These are phyloP conservation scores for Cladophialophora bantiana DNA, from an alignment of 2,329 filamentous ascomycete species.

Conservation along the genomic window DNA sequence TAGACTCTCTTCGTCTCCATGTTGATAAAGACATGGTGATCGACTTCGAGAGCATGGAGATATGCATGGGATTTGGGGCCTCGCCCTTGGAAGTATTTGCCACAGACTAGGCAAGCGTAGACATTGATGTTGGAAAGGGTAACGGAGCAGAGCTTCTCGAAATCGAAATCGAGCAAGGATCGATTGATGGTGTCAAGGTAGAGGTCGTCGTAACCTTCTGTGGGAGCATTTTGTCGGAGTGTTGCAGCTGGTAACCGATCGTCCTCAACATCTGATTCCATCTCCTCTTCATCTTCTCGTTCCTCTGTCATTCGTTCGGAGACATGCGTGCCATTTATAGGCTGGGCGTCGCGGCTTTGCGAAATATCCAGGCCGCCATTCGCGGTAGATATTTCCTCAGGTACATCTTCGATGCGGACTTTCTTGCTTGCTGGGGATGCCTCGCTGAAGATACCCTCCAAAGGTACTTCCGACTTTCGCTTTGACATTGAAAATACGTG, in stretches of 20 bases:
- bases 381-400: slow-evolving; percentile 37
- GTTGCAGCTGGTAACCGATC: slow-evolving; percentile 49
- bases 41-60: slow-evolving; percentile 93
- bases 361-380: neutral
- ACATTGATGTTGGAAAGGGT: slow-evolving; percentile 98
- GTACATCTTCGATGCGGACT: slow-evolving; percentile 50
- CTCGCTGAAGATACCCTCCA: slow-evolving; percentile 46
- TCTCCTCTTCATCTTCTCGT: slow-evolving; percentile 46
- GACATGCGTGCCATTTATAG: slow-evolving; percentile 15
- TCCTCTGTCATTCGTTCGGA: slow-evolving; percentile 26
- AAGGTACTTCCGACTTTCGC: slow-evolving; percentile 53
- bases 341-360: slow-evolving; percentile 3
- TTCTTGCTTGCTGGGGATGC: slow-evolving; percentile 56
- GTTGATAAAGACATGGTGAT: slow-evolving; percentile 98
- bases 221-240: slow-evolving; percentile 75
- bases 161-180: slow-evolving; percentile 93
- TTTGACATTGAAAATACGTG: slow-evolving; percentile 51
- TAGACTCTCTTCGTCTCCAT: slow-evolving; percentile 92
- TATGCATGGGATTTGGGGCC: slow-evolving; percentile 96
- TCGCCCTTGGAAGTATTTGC: slow-evolving; percentile 95
- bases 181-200: slow-evolving; percentile 98
- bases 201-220: slow-evolving; percentile 89
- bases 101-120: slow-evolving; percentile 95
- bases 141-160: slow-evolving; percentile 96
- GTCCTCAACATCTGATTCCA: slow-evolving; percentile 47